phyloP scores from a whole-genome alignment of 805 yeast genomes.

The Candida coleopterorum region DNA sequence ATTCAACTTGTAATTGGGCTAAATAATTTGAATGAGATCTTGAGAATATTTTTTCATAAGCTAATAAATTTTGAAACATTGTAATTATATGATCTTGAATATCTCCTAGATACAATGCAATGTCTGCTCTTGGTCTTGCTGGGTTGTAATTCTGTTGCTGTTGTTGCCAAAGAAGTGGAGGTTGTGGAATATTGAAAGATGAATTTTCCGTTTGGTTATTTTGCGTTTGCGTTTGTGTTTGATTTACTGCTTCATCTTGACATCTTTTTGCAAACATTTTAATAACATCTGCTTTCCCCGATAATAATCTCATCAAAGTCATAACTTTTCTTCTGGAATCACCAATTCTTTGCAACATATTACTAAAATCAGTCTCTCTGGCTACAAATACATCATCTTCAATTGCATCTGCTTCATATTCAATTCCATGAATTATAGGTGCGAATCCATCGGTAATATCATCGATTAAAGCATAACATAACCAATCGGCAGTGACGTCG shows the following conservation, averaged over 20 bases:
- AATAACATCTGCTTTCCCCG: slow-evolving; percentile 95
- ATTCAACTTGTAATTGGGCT: slow-evolving; percentile 91
- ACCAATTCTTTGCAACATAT: slow-evolving; percentile 79
- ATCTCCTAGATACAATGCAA: slow-evolving; percentile 89
- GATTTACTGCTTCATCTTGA: slow-evolving; percentile 55
- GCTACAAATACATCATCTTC: slow-evolving; percentile 84
- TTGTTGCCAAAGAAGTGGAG: slow-evolving; percentile 8
- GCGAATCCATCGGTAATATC: slow-evolving; percentile 83
- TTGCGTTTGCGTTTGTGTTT: background rate
- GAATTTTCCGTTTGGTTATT: slow-evolving; percentile 1
- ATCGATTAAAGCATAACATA: slow-evolving; percentile 77
- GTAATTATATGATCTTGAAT: slow-evolving; percentile 96
- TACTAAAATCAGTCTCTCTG: slow-evolving; percentile 66
- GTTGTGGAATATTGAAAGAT: slow-evolving; percentile 5
- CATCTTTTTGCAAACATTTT: slow-evolving; percentile 95
- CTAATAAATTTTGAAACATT: slow-evolving; percentile 85
- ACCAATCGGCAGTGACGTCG: slow-evolving; percentile 75
- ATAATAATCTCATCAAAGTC: slow-evolving; percentile 83
- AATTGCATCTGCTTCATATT: slow-evolving; percentile 76
- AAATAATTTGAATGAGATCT: slow-evolving; percentile 88
- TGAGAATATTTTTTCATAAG: slow-evolving; percentile 90
- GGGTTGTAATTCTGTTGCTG: slow-evolving; percentile 15
- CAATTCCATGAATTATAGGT: slow-evolving; percentile 72
- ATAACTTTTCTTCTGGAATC: slow-evolving; percentile 86
- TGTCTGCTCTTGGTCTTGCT: slow-evolving; percentile 77